phyloP scores from a whole-genome alignment of 768 basidiomycete species.

The Leccinum variicolor region DNA sequence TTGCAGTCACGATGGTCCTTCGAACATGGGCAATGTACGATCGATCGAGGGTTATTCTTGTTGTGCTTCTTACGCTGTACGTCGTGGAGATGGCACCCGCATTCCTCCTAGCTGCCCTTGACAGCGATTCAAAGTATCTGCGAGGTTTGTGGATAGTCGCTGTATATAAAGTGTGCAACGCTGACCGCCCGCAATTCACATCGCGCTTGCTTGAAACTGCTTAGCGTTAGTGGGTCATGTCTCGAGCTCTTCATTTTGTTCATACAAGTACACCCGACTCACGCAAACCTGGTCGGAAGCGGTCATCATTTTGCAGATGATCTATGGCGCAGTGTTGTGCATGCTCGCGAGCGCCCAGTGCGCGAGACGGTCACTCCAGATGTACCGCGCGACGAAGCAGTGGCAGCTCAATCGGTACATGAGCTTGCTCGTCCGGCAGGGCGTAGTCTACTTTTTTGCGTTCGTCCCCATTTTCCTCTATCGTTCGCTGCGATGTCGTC shows the following conservation, averaged over 20 bases:
- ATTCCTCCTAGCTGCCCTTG: neutral
- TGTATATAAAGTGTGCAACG: neutral
- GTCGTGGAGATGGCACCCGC: neutral
- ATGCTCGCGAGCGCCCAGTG: neutral
- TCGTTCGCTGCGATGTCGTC: neutral
- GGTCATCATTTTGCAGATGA: neutral
- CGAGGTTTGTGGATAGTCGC: neutral
- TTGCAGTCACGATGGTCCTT: neutral
- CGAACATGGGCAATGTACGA: constrained; percentile 1
- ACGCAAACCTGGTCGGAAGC: neutral
- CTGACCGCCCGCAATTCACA: neutral
- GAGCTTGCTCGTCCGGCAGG: neutral
- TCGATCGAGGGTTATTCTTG: neutral
- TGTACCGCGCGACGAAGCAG: neutral
- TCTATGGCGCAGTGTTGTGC: neutral
- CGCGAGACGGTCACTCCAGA: neutral
- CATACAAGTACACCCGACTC: neutral
- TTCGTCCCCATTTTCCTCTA: neutral
- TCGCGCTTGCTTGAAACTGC: neutral
- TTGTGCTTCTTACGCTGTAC: neutral
- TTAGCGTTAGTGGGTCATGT: neutral
- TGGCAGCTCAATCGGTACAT: neutral
- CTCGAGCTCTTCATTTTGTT: neutral
- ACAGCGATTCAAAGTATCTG: neutral
- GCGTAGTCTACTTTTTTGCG: neutral